phyloP scores from a whole-genome alignment of 2,329 filamentous ascomycete genomes.

The Diaporthe amygdali region DNA sequence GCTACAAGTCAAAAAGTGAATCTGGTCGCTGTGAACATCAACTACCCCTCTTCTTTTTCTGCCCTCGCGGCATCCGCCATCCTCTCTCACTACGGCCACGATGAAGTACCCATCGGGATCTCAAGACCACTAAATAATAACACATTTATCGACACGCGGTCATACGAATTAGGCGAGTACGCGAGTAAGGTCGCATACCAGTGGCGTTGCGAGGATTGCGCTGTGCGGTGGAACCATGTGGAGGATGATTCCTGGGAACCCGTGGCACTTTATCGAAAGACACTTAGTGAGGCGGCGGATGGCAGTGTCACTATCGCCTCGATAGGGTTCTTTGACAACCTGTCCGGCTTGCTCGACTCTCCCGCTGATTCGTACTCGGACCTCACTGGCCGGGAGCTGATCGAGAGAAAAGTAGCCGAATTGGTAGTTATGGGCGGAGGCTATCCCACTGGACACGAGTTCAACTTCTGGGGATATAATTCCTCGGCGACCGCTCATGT shows the following conservation, averaged over 20 bases:
- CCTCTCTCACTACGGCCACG: constrained; percentile 45
- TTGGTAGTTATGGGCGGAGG: constrained; percentile 58
- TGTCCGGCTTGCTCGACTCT: constrained; percentile 52
- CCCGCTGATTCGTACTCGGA: constrained; percentile 43
- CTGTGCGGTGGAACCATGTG: neutral
- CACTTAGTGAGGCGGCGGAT: constrained; percentile 40
- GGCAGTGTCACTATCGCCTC: constrained; percentile 46
- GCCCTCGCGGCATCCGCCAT: constrained; percentile 46
- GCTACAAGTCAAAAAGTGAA: constrained; percentile 41
- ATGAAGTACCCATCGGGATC: constrained; percentile 42
- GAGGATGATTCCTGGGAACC: constrained; percentile 44
- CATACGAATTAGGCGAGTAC: constrained; percentile 48
- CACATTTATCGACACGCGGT: constrained; percentile 48
- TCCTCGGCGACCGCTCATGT: constrained; percentile 46
- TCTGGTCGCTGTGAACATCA: constrained; percentile 47
- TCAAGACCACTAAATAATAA: constrained; percentile 44
- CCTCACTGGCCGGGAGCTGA: constrained; percentile 40
- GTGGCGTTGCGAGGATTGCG: constrained; percentile 35
- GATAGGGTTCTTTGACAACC: constrained; percentile 51
- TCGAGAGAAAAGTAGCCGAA: constrained; percentile 50
- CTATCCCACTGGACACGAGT: constrained; percentile 53
- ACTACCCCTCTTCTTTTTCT: constrained; percentile 47
- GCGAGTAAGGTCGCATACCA: constrained; percentile 50
- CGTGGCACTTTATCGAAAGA: constrained; percentile 49
- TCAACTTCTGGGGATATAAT: constrained; percentile 53